Conservation (phyloP, 352 stramenopile species). For the Blastocystis sp. region DNA sequence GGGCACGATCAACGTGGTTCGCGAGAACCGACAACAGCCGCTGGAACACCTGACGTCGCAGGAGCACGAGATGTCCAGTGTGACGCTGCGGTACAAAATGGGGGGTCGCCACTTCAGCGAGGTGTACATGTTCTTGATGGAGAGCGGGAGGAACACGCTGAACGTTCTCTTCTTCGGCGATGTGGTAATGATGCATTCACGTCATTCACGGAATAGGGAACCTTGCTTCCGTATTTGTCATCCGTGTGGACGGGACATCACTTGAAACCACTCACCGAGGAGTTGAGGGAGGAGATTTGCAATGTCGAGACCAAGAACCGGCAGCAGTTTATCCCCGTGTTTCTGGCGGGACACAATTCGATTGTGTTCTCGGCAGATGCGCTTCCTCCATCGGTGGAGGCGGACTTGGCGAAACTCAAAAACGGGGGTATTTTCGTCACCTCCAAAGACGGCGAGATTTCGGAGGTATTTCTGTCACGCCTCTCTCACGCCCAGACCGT, state of each 20-base stretch:
- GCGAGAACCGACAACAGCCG: too few relatives aligned
- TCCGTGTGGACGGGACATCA: constrained; percentile 54
- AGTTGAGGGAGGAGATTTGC: constrained; percentile 1
- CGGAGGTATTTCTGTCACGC: neutral
- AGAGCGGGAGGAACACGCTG: constrained; percentile 11
- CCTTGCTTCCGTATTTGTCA: constrained; percentile 20
- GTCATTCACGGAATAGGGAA: neutral
- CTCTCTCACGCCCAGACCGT: constrained; percentile 9
- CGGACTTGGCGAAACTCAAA: constrained; percentile 1
- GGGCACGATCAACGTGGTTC: constrained; percentile 22
- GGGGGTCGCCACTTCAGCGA: constrained; percentile 34
- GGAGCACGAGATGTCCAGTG: neutral
- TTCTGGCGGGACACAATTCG: constrained; percentile 54
- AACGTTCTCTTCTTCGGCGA: constrained; percentile 47
- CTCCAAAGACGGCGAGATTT: constrained; percentile 8
- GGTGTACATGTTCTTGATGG: constrained; percentile 19
- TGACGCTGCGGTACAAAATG: constrained; percentile 38
- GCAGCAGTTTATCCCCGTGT: constrained; percentile 57
- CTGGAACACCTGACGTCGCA: neutral
- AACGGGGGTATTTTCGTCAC: constrained; percentile 8
- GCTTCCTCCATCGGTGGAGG: neutral
- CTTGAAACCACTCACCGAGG: constrained; percentile 31
- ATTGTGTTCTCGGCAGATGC: neutral
- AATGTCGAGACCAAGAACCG: constrained; percentile 27
- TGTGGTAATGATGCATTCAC: constrained; percentile 11